Evolutionary conservation across 495 filamentous ascomycete species (phyloP).

Genomic region (Evansstolkia leycettana): DNA sequence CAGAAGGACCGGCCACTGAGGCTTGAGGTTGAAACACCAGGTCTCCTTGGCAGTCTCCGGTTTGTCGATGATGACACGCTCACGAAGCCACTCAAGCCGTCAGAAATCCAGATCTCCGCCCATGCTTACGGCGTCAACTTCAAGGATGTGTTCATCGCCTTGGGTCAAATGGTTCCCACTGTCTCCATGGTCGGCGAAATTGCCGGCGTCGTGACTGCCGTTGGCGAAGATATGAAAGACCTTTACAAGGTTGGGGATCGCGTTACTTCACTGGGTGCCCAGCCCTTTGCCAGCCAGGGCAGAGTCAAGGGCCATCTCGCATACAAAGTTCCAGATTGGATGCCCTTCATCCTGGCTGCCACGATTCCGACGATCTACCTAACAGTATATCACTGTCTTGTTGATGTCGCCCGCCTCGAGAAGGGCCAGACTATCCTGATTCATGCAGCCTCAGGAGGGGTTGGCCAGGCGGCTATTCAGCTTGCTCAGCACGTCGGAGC

Average conservation of each 20-base stretch:
- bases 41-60: constrained; percentile 11
- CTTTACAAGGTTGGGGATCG: neutral
- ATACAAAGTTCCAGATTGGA: constrained; percentile 19
- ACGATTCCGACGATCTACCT: constrained; percentile 28
- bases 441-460: constrained; percentile 29
- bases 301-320: too few relatives aligned
- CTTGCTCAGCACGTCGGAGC: constrained; percentile 19
- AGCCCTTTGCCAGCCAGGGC: too few relatives aligned
- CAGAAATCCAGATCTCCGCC: constrained; percentile 15
- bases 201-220: constrained; percentile 27
- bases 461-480: constrained; percentile 29
- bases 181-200: constrained; percentile 27
- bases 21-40: constrained; percentile 8
- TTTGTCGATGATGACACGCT: constrained; percentile 7
- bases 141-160: constrained; percentile 28
- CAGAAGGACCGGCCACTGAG: constrained; percentile 8
- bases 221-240: too few relatives aligned
- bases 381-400: constrained; percentile 26
- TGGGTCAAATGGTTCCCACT: constrained; percentile 23
- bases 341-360: constrained; percentile 30
- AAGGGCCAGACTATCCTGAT: constrained; percentile 27
- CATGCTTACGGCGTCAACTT: constrained; percentile 28
- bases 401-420: constrained; percentile 20
- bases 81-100: constrained; percentile 1
- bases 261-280: too few relatives aligned